These are phyloP conservation scores for Chaetomium fimeti DNA, from an alignment of 495 filamentous ascomycete genomes.

Conservation along the genomic window DNA sequence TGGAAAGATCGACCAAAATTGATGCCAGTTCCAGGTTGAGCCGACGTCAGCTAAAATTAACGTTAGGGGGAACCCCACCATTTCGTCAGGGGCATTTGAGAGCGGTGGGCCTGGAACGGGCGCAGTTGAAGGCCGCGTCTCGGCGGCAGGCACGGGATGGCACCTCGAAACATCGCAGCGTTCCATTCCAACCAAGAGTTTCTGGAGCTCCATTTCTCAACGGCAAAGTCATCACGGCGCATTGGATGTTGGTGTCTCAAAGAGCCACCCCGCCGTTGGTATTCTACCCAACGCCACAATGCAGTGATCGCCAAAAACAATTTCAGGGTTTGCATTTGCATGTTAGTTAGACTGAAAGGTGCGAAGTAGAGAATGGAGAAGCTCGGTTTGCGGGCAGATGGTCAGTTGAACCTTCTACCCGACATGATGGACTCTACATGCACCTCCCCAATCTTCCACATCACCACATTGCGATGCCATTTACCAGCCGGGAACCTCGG, in stretches of 20 bases:
- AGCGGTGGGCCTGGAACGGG: not conserved
- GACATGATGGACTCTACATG: no score
- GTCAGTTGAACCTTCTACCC: slow-evolving; percentile 10
- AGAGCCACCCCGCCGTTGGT: slow-evolving; percentile 8
- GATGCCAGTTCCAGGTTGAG: no score
- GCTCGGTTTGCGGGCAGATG: slow-evolving; percentile 19
- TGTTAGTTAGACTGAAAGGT: no score
- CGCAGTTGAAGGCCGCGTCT: no score
- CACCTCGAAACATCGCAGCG: not conserved
- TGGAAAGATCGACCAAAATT: no score
- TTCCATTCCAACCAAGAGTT: not conserved
- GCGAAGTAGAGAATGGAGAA: slow-evolving; percentile 23
- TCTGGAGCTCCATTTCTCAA: not conserved
- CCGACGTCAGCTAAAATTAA: no score
- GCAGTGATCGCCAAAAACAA: slow-evolving; percentile 8
- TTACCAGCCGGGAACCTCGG: no score
- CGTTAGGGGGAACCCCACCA: no score
- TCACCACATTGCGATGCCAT: no score
- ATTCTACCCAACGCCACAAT: slow-evolving; percentile 10
- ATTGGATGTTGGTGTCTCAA: slow-evolving; percentile 9
- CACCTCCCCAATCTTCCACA: not conserved
- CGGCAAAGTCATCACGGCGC: slow-evolving; percentile 6
- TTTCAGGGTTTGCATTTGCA: not conserved
- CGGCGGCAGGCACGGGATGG: not conserved
- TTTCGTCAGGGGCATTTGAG: not conserved